Evolutionary conservation across 2,329 filamentous ascomycete species (phyloP).

Genomic region (Ceratocystis lukuohia): DNA sequence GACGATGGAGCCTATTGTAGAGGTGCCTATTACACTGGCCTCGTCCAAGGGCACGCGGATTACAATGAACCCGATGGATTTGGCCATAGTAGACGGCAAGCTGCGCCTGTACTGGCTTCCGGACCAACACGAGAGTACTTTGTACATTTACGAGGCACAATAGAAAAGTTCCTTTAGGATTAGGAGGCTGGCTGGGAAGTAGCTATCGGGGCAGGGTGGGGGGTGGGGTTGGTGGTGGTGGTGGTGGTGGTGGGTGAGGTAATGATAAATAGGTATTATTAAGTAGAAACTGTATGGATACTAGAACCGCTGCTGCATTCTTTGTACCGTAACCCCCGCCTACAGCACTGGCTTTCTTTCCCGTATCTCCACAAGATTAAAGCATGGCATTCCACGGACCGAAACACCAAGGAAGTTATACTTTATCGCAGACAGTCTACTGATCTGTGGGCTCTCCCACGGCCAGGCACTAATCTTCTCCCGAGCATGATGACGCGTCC

Average conservation of each 20-base stretch:
- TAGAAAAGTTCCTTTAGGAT: background rate
- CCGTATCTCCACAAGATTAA: background rate
- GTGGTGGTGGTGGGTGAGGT: background rate
- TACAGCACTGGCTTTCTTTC: conserved; percentile 1
- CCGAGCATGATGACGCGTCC: background rate
- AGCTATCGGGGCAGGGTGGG: background rate
- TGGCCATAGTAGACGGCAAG: conserved; percentile 31
- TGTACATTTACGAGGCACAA: conserved; percentile 36
- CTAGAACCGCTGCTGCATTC: background rate
- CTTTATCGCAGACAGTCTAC: background rate
- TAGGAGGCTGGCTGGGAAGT: background rate
- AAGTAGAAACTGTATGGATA: background rate
- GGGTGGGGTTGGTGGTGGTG: background rate
- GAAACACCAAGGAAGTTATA: background rate
- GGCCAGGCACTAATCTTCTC: background rate
- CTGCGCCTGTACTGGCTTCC: conserved; percentile 36
- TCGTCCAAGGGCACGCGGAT: conserved; percentile 30
- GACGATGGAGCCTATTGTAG: conserved; percentile 33
- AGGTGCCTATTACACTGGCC: conserved; percentile 33
- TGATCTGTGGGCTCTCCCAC: too few relatives aligned
- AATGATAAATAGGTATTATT: conserved; percentile 3
- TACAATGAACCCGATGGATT: conserved; percentile 38
- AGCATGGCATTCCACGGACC: background rate
- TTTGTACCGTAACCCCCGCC: background rate
- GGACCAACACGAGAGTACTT: conserved; percentile 33